These are phyloP conservation scores for Ophiocordyceps polyrhachis-furcata DNA, from an alignment of 2,329 filamentous ascomycete species.

Conservation along the genomic window DNA sequence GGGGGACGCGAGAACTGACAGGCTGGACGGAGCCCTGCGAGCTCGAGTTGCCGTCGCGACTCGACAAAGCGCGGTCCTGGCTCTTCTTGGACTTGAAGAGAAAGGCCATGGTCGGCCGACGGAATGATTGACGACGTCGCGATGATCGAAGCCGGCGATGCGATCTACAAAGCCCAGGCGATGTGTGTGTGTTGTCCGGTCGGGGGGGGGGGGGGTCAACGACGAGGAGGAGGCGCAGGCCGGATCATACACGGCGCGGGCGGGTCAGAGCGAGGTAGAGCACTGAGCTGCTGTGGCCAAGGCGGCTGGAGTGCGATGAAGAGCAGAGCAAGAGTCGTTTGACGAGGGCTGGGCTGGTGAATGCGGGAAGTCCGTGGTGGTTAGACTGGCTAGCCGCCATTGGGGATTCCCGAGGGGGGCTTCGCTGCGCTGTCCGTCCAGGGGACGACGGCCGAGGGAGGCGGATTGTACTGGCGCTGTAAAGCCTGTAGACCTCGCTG, in stretches of 20 bases:
- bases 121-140: slow-evolving; percentile 7
- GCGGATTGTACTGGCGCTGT: background rate
- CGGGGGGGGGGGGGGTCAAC: background rate
- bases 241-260: slow-evolving; percentile 1
- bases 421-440: background rate
- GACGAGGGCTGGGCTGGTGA: slow-evolving; percentile 1
- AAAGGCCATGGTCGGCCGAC: slow-evolving; percentile 49
- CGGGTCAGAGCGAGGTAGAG: background rate
- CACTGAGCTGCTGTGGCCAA: background rate
- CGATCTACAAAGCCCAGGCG: background rate
- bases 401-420: background rate
- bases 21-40: slow-evolving; percentile 31
- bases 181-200: background rate
- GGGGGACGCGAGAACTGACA: slow-evolving; percentile 23
- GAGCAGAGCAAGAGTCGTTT: background rate
- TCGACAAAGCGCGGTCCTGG: slow-evolving; percentile 40
- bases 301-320: background rate
- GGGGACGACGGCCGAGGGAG: background rate
- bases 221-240: background rate
- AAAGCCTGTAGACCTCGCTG: background rate
- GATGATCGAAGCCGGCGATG: slow-evolving; percentile 3
- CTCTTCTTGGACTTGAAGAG: slow-evolving; percentile 70
- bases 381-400: background rate
- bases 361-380: slow-evolving; percentile 3
- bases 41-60: slow-evolving; percentile 31